Evolutionary conservation across 2,329 filamentous ascomycete species (phyloP).

Genomic region (Pestalotiopsis sp.): DNA sequence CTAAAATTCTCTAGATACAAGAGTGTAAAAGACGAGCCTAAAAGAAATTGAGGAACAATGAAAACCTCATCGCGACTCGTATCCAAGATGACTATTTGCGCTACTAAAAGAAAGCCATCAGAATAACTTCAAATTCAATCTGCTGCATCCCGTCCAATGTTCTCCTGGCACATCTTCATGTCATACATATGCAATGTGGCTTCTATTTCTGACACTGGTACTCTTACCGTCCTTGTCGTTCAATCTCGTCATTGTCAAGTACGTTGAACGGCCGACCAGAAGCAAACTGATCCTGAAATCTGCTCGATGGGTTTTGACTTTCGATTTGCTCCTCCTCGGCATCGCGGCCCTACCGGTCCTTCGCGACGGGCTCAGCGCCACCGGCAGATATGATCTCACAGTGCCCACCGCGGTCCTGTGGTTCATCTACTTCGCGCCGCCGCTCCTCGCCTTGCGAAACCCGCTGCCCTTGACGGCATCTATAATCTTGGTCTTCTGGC

Average conservation of each 20-base stretch:
- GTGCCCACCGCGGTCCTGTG: background rate
- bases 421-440: background rate
- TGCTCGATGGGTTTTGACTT: background rate
- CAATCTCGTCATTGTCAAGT: background rate
- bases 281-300: background rate
- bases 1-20: no score
- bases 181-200: background rate
- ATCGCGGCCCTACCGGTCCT: background rate
- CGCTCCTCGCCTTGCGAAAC: background rate
- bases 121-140: background rate
- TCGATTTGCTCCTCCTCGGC: background rate
- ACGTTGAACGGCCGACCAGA: background rate
- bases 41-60: no score
- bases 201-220: background rate
- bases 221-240: background rate
- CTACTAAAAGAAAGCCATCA: background rate
- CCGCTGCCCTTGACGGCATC: background rate
- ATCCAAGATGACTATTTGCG: no score
- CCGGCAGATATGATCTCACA: background rate
- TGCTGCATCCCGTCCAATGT: background rate
- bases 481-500: background rate
- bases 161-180: background rate
- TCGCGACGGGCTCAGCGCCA: background rate
- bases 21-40: no score
- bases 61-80: no score